These are phyloP conservation scores for Triticum monococcum DNA, from an alignment of 176 grass and related monocot species.

Conservation along the genomic window DNA sequence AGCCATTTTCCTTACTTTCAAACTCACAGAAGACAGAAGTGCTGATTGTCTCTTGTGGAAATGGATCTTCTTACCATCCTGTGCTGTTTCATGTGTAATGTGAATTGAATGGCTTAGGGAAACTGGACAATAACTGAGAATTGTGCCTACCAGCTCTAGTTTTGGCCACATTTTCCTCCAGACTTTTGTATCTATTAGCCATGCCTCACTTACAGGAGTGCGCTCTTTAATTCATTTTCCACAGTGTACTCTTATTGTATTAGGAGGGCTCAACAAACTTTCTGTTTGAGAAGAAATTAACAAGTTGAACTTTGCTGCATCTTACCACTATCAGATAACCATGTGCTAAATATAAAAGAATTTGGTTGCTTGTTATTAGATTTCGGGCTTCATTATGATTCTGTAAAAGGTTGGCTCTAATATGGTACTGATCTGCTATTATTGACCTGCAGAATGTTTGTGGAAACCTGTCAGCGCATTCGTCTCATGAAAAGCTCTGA, in stretches of 20 bases:
- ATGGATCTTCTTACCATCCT: background rate
- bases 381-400: background rate
- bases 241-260: background rate
- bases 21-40: background rate
- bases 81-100: background rate
- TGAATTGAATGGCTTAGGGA: background rate
- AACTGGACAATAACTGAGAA: background rate
- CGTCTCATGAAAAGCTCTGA: constrained; percentile 88
- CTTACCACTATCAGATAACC: background rate
- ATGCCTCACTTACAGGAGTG: background rate
- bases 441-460: constrained; percentile 65
- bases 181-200: background rate
- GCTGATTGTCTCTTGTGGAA: background rate
- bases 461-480: constrained; percentile 68
- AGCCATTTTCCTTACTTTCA: background rate
- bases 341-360: too few species aligned
- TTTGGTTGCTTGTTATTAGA: background rate
- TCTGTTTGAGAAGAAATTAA: background rate
- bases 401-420: background rate
- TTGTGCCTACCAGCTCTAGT: background rate
- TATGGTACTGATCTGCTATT: constrained; percentile 20
- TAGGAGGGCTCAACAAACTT: constrained; percentile 25
- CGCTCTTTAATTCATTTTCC: background rate
- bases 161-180: background rate
- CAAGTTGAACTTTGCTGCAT: background rate